Base-by-base conservation (phyloP, 345 rosid species). In the Aurinia saxatilis region DNA sequence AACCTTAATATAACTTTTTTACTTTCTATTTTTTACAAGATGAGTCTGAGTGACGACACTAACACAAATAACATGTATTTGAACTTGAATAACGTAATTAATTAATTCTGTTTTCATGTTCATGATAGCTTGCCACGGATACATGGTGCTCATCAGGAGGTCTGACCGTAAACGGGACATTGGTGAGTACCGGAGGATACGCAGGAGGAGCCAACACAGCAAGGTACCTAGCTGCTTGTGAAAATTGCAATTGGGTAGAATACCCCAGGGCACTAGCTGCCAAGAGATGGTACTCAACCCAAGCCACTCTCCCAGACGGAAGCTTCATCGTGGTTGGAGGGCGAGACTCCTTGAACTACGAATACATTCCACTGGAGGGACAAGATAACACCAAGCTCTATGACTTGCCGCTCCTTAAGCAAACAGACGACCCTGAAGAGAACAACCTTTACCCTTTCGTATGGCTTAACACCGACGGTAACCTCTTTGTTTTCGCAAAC, bases 141-240 rank as follows among this genome's bases (percentile, higher is more conserved):
- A 88, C 99, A 10, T 93, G 99, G 99, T 93, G 99, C 56, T 93
- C 99, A 9, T 93, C 97, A 0, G 99, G 99, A 53, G 97, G 95
- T 29, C 78, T 93, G 5, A 72, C 79, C 0, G 3, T 60, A 4
- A 81, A 93, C 16, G 97, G 99, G 3, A 79, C 82, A 17, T 49
- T 93, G 13, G 82, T 90, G 27, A 74, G 96, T 51, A 85, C 96
- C 0, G 99, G 99, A 27, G 99, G 99, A 5, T 85, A 47, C 9
- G 70, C 56, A 16, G 79, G 75, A 7, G 99, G 99, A 16, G 83
- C 84, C 10, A 80, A 77, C 51, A 85, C 96, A 0, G 91, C 74
- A 3, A 77, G 99, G 58, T 75, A 76, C 71, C 62, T 93, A 4
- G 31, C 37, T 2, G 53, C 65, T 1, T 75, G 87, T 29, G n/a